Evolutionary conservation across 495 filamentous ascomycete genomes (phyloP).

Genomic region (Trichoderma gamsii): DNA sequence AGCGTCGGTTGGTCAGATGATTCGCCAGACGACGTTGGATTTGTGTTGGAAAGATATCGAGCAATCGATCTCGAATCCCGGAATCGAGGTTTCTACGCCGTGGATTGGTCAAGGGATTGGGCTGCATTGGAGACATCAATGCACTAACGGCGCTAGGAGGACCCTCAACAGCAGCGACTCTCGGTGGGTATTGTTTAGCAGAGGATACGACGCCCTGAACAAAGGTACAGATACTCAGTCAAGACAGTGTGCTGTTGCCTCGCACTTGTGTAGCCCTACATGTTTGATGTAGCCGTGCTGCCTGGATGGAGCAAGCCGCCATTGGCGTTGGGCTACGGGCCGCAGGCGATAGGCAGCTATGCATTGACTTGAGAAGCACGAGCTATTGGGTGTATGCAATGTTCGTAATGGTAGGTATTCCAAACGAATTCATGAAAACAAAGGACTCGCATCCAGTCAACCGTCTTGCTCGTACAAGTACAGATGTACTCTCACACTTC

Average conservation of each 20-base stretch:
- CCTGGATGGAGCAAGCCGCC: not conserved
- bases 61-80: constrained; percentile 9
- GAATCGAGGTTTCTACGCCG: not conserved
- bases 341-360: constrained; percentile 10
- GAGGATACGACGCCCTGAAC: too few species aligned
- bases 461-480: not conserved
- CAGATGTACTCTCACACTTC: not conserved
- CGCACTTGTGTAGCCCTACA: not conserved
- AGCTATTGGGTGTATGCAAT: not conserved
- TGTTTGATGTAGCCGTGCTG: too few species aligned
- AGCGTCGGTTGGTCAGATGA: not conserved
- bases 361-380: not conserved
- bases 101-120: not conserved
- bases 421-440: not conserved
- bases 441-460: too few species aligned
- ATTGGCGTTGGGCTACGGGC: constrained; percentile 8
- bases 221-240: not conserved
- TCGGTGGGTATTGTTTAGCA: not conserved
- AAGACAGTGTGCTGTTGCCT: not conserved
- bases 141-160: constrained; percentile 2
- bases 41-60: not conserved
- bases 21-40: not conserved
- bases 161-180: not conserved
- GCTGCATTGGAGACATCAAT: constrained; percentile 10
- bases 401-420: not conserved